Evolutionary conservation across 1,284 basidiomycete genomes (phyloP), one percentile per base, ranked within the genome.

Genomic region (Sanguinoderma infundibulare): DNA sequence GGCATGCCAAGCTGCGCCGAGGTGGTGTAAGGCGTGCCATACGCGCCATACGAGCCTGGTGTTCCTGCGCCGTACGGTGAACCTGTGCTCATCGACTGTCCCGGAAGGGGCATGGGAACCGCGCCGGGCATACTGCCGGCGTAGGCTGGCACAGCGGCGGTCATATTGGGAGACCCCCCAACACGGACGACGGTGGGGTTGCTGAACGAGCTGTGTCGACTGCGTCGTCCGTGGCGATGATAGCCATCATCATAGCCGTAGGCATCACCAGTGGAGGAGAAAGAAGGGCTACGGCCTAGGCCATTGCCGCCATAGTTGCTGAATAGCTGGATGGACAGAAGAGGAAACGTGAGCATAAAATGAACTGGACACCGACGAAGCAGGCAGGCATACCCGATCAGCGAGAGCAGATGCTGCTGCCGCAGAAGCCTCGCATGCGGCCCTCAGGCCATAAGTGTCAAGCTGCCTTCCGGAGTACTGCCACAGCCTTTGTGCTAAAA

Each of bases 191-290:
- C 62, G 15, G 58, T 50, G 9, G 60, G 61, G 3, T 61, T 47
- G 49, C 36, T 64, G 63, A 62, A 64, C 14, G 65, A 64, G 36
- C 61, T 67, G 54, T 57, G 63, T 2, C 62, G 63, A 20, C 62
- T 63, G 26, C 65, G 65, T 14, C 61, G 24, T 20, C 54, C 42
- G 3, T 28, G 32, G 30, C 59, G 60, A 22, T 59, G 54, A 40
- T 67, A 67, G 10, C 46, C 17, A n/a, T 67, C 65, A 14, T 64
- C 62, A 52, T 67, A 67, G 2, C 39, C 62, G 34, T 64, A 64
- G 2, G 62, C 52, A 26, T 64, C 63, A 17, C 44, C 46, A 32
- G 53, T 49, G 24, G 63, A 63, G 6, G 54, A 30, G 57, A 61
- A 63, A 3, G 63, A 64, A n/a, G 59, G 52, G 35, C 56, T 34